A percentile compares a stretch with the other conserved stretches of the same genome.
Evolutionary conservation across 345 rosid genomes (phyloP).

Genomic region (Arabis alpina): DNA sequence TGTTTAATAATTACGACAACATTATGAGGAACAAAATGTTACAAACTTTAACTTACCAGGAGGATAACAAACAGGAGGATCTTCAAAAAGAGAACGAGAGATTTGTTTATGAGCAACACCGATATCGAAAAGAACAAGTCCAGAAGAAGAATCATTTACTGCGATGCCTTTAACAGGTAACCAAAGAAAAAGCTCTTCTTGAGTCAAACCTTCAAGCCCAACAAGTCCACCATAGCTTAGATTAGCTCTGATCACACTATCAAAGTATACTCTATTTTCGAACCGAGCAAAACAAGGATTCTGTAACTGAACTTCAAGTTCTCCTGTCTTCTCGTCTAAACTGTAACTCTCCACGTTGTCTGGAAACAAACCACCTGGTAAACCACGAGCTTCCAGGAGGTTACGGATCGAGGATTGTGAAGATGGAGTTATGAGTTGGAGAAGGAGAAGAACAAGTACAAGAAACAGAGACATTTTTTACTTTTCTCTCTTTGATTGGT

Average conservation of each 20-base stretch:
- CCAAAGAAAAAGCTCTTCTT: constrained; percentile 90
- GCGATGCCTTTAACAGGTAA: constrained; percentile 78
- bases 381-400: constrained; percentile 74
- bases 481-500: background rate
- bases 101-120: constrained; percentile 84
- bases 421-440: constrained; percentile 29
- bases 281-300: constrained; percentile 77
- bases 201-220: constrained; percentile 78
- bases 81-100: constrained; percentile 86
- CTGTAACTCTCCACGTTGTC: constrained; percentile 61
- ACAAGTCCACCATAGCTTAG: constrained; percentile 81
- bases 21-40: constrained; percentile 1
- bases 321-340: constrained; percentile 56
- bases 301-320: constrained; percentile 65
- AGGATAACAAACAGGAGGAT: constrained; percentile 80
- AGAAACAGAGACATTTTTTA: constrained; percentile 53
- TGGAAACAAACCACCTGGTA: constrained; percentile 87
- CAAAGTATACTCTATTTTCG: constrained; percentile 71
- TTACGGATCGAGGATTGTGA: constrained; percentile 50
- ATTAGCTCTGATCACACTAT: constrained; percentile 72
- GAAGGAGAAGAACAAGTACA: constrained; percentile 41
- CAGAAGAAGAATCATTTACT: constrained; percentile 80
- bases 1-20: no score
- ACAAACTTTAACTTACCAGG: constrained; percentile 43
- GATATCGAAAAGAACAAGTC: constrained; percentile 78